A percentile compares a stretch with the other conserved stretches of the same genome.
Evolutionary conservation across 2,329 filamentous ascomycete species (phyloP).

Genomic region (Dryadomyces quercus-mongolicae): DNA sequence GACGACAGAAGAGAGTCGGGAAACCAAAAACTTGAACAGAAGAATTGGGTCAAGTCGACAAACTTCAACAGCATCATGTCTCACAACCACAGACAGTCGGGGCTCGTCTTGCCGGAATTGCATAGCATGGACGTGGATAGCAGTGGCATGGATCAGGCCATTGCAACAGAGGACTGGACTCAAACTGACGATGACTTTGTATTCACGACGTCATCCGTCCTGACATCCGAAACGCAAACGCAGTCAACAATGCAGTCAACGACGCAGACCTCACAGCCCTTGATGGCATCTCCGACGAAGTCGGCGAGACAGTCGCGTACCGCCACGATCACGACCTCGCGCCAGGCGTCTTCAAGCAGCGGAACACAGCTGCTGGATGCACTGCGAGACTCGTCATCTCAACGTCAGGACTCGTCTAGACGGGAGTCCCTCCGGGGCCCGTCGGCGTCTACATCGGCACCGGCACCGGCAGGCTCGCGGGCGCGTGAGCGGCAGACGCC

Average conservation of each 20-base stretch:
- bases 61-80: neutral
- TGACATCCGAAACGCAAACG: neutral
- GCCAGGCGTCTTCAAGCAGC: neutral
- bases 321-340: neutral
- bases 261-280: too few relatives aligned
- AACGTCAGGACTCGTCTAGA: neutral
- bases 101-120: neutral
- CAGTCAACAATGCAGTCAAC: neutral
- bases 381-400: too few relatives aligned
- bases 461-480: neutral
- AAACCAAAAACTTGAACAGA: too few relatives aligned
- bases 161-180: constrained; percentile 6
- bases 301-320: neutral
- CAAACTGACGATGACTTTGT: neutral
- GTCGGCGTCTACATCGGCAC: too few relatives aligned
- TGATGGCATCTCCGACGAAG: too few relatives aligned
- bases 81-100: neutral
- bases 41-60: too few relatives aligned
- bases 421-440: neutral
- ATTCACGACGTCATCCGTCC: neutral
- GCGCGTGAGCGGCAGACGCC: constrained; percentile 2
- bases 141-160: neutral
- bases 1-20: too few relatives aligned
- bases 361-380: neutral
- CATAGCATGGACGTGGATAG: constrained; percentile 8